phyloP scores from a whole-genome alignment of 2,329 filamentous ascomycete species.

The Diaporthe longicolla region DNA sequence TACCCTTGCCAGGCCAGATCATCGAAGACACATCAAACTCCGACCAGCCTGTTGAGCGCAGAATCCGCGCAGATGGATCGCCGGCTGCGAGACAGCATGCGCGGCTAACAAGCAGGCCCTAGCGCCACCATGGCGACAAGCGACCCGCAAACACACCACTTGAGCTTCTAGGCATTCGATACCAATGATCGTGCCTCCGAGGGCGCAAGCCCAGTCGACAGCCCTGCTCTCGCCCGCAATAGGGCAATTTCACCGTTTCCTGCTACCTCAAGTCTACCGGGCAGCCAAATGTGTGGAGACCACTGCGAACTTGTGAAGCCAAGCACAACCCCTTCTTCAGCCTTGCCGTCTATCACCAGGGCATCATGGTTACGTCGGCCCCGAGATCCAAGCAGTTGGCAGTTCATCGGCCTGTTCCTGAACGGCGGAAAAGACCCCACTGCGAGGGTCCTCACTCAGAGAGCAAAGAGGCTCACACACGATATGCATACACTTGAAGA shows the following conservation, averaged over 20 bases:
- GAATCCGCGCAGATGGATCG: background rate
- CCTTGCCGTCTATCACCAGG: background rate
- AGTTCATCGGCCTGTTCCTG: background rate
- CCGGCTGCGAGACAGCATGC: background rate
- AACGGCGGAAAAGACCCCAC: background rate
- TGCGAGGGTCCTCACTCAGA: too few relatives aligned
- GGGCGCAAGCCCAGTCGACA: background rate
- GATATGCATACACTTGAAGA: background rate
- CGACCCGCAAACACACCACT: conserved; percentile 6
- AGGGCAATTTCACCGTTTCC: background rate
- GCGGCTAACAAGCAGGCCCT: background rate
- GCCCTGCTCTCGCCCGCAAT: background rate
- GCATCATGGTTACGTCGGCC: background rate
- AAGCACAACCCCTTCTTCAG: background rate
- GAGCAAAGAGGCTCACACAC: background rate
- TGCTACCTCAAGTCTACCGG: background rate
- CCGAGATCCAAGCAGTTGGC: background rate
- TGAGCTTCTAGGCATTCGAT: background rate
- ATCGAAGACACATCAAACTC: background rate
- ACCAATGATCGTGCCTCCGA: background rate
- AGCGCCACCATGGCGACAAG: background rate
- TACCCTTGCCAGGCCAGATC: background rate
- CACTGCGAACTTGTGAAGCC: background rate
- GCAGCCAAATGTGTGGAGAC: background rate
- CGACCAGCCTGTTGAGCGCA: background rate